Evolutionary conservation across 2,329 filamentous ascomycete genomes (phyloP), one percentile per base, ranked within the genome.

Genomic region (Pseudogymnoascus verrucosus): DNA sequence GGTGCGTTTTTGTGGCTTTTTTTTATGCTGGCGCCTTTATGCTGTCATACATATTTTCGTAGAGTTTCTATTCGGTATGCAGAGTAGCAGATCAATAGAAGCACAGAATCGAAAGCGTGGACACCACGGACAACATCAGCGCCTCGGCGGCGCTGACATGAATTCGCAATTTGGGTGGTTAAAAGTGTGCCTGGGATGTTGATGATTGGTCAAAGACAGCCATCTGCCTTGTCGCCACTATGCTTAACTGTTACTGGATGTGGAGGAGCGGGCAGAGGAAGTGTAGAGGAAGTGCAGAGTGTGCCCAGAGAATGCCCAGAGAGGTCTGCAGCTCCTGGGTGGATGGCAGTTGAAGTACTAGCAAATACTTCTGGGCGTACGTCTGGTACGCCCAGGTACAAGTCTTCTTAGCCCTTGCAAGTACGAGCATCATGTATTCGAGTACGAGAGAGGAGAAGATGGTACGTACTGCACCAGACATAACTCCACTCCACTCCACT

Each of bases 401-500:
- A 57, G 12, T n/a, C 8, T 28, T 16, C 51, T 34, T 57, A 57
- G 28, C 28, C 51, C 51, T 57, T 57, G 51, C n/a, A 57, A 57
- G 51, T 57, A 34, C 28, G 51, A 57, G 47, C 26, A 6, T 7
- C 2, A 31, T 57, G 47, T 57, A 57, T n/a, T 57, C 47, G 47
- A 57, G 47, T 57, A 57, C 47, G 51, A 57, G 51, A 19, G 47
- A 31, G 12, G 8, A 16, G 19, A n/a, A 21, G 51, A 19, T 3
- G 26, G 51, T 57, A 57, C 51, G 51, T 57, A 57, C 51, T 34
- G 1, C 16, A 21, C n/a, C 26, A 34, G 51, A 12, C 51, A 57
- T 57, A 54, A 54, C 47, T 57, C 51, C 51, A 57, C 51, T 57
- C n/a, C 65, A 16, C 65, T 47, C 21, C 28, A 31, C 28, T 31